phyloP scores from a whole-genome alignment of 176 grass and related monocot genomes.

The Ananas comosus region DNA sequence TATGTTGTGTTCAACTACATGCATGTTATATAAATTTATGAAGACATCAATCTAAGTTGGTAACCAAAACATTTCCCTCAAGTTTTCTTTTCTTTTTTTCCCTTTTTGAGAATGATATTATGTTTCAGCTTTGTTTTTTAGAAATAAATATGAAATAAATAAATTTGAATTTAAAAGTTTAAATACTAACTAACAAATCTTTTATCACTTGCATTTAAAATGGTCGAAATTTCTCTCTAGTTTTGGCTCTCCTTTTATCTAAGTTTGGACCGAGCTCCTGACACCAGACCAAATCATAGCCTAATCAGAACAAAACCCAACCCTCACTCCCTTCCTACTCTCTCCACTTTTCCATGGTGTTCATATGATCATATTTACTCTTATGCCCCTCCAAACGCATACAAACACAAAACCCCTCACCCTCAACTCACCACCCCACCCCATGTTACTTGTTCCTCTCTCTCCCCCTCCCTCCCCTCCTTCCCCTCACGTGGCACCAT shows the following conservation, averaged over 20 bases:
- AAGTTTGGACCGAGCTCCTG: slow-evolving; percentile 10
- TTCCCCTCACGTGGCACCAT: slow-evolving; percentile 12
- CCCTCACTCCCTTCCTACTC: slow-evolving; percentile 37
- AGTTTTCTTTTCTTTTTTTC: too few species aligned
- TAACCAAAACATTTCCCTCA: too few species aligned
- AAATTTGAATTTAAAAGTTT: too few species aligned
- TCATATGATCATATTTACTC: slow-evolving; percentile 13
- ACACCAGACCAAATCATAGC: slow-evolving; percentile 42
- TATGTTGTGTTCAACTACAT: too few species aligned
- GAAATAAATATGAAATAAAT: too few species aligned
- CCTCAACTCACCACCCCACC: slow-evolving; percentile 8
- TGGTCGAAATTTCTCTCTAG: not conserved
- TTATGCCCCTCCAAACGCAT: not conserved
- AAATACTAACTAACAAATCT: too few species aligned
- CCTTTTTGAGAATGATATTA: too few species aligned
- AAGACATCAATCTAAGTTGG: too few species aligned
- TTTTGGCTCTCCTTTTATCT: not conserved
- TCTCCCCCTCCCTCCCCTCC: slow-evolving; percentile 7
- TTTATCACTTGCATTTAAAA: too few species aligned
- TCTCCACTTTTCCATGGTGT: not conserved
- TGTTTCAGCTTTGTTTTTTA: too few species aligned
- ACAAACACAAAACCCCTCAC: not conserved
- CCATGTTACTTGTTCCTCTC: slow-evolving; percentile 22
- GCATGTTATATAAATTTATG: too few species aligned
- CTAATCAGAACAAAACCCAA: slow-evolving; percentile 36